These are phyloP conservation scores for Capsicum pubescens DNA, from an alignment of 257 asterid genomes.

Conservation along the genomic window DNA sequence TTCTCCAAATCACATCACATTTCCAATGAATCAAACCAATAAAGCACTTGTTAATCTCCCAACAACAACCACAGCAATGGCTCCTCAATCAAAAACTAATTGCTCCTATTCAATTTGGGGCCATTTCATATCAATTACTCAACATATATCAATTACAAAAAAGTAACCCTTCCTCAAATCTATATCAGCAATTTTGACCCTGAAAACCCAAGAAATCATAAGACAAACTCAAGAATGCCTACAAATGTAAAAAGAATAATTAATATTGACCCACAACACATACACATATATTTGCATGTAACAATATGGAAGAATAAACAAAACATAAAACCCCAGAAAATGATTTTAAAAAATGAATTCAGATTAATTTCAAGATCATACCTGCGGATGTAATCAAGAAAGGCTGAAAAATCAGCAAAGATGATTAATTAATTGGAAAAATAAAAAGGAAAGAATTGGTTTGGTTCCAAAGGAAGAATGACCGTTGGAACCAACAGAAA, in stretches of 20 bases:
- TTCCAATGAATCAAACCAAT: conserved; percentile 38
- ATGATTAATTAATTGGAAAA: neutral
- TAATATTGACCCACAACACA: neutral
- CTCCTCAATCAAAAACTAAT: conserved; percentile 16
- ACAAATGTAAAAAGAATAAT: neutral
- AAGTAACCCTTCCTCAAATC: neutral
- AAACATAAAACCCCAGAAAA: conserved; percentile 10
- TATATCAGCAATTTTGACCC: conserved; percentile 15
- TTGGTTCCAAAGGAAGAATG: conserved; percentile 30
- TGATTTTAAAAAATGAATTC: neutral
- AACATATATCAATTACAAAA: neutral
- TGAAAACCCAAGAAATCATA: conserved; percentile 4
- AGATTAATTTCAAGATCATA: neutral
- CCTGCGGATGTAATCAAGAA: conserved; percentile 10
- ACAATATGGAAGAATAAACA: neutral
- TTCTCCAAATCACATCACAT: conserved; percentile 46
- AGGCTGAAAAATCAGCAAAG: too few species aligned
- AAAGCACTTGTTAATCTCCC: conserved; percentile 36
- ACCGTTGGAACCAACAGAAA: conserved; percentile 45
- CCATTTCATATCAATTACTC: neutral
- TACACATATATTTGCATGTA: neutral
- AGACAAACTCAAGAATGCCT: neutral
- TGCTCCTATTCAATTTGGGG: neutral
- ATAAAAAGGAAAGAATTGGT: conserved; percentile 32
- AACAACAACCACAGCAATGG: conserved; percentile 13